phyloP scores from a whole-genome alignment of 2,329 filamentous ascomycete species.

The Ceratocystis huliohia region DNA sequence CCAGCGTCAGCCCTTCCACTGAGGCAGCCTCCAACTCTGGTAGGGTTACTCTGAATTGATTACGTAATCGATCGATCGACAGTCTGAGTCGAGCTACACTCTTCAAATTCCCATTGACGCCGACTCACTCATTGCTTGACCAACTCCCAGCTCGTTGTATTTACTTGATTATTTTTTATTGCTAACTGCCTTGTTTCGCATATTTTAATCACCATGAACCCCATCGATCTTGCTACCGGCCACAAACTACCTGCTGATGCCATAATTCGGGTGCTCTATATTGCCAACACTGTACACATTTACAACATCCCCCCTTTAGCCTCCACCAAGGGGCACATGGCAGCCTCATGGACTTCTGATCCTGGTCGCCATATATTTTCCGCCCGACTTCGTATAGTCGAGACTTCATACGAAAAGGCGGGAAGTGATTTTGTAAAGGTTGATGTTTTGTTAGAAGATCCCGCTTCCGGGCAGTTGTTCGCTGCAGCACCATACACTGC shows the following conservation, averaged over 20 bases:
- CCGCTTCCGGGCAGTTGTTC: constrained; percentile 60
- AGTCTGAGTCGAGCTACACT: not conserved
- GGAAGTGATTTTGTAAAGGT: constrained; percentile 44
- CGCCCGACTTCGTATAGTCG: constrained; percentile 63
- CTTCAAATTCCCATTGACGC: not conserved
- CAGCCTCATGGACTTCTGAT: constrained; percentile 61
- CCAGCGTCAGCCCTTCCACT: too few species aligned
- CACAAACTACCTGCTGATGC: constrained; percentile 56
- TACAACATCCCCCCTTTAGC: constrained; percentile 75
- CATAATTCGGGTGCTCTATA: constrained; percentile 75
- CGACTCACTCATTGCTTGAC: not conserved
- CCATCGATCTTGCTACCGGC: constrained; percentile 59
- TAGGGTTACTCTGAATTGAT: not conserved
- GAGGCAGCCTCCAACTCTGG: not conserved
- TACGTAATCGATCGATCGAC: not conserved
- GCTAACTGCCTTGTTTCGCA: not conserved
- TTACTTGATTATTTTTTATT: not conserved
- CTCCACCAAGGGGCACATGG: constrained; percentile 66
- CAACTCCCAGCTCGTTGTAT: not conserved
- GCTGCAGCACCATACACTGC: constrained; percentile 69
- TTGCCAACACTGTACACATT: constrained; percentile 62
- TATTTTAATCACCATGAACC: constrained; percentile 37
- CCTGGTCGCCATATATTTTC: constrained; percentile 71
- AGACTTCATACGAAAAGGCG: constrained; percentile 51
- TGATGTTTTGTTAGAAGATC: constrained; percentile 69